Base-by-base conservation (phyloP, 495 filamentous ascomycete genomes). In the Aspergillus avenaceus region DNA sequence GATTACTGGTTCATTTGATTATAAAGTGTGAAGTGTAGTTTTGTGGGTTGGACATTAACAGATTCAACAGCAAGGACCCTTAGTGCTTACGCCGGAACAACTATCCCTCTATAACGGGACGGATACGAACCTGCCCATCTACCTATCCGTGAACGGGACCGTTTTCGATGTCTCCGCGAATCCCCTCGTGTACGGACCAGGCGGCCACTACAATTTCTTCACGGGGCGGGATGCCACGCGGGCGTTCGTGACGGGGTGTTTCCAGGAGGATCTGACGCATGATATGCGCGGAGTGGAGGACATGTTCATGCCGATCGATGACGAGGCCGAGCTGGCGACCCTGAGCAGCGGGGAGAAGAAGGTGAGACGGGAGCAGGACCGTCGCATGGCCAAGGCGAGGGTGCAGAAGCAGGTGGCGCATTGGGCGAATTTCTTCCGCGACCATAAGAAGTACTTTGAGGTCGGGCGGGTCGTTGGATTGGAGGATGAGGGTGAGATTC, bases 221-320 rank as follows among this genome's bases (percentile, higher is more conserved):
- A 76, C 90, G 0, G 93, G 93, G 25, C 74, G 76, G 14, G 93
- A 99, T 67, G 93, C 93, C 6, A 81, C 87, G 2, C 85, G 93
- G 23, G 88, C 86, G 4, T 99, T 90, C 69, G 83, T 99, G n/a
- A 96, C 93, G n/a, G 89, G 88, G 2, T 99, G 93, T 65, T 99
- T 99, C 75, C 71, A 81, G 25, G 84, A 87, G 41, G 92, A 97
- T 73, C 71, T 86, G 29, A 95, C 84, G 5, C 68, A 83, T 1
- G 91, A 97, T 65, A 66, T 97, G 68, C 74, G 83, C 18, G 95
- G 95, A 1, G 87, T 88, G 1, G 93, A 97, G 72, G 81, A 85
- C 52, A 93, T 92, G 84, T 97, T 81, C 65, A 72, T 97, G 14
- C 88, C 91, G 0, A 59, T 87, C 52, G 82, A 88, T 53, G 82